Evolutionary conservation across 805 yeast species (phyloP).

Genomic region (Candida sakaeoensis): DNA sequence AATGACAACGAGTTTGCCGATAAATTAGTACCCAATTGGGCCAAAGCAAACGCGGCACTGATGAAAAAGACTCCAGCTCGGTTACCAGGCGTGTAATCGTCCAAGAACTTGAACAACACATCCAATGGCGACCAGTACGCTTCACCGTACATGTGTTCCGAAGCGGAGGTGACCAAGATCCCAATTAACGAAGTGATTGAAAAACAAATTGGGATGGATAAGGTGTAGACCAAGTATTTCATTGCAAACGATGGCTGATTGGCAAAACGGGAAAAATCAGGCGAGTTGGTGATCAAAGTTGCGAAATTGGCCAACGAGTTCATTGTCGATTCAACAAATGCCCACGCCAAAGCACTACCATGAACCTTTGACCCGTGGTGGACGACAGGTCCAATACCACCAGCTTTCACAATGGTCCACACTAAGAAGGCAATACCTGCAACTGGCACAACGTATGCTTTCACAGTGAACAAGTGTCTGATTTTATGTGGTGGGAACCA

Average conservation of each 20-base stretch:
- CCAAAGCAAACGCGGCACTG: constrained; percentile 36
- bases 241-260: constrained; percentile 38
- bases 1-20: constrained; percentile 40
- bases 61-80: constrained; percentile 43
- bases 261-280: constrained; percentile 86
- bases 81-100: constrained; percentile 34
- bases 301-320: constrained; percentile 82
- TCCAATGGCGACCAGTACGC: constrained; percentile 85
- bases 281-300: constrained; percentile 82
- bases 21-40: constrained; percentile 41
- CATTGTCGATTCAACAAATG: constrained; percentile 74
- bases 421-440: constrained; percentile 81
- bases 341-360: constrained; percentile 75
- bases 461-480: constrained; percentile 79
- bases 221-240: constrained; percentile 42
- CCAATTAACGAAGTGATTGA: constrained; percentile 82
- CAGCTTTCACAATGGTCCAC: constrained; percentile 80
- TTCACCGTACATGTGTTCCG: constrained; percentile 60
- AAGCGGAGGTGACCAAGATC: constrained; percentile 78
- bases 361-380: constrained; percentile 46
- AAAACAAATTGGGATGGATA: constrained; percentile 74
- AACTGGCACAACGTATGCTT: constrained; percentile 73
- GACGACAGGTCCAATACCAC: constrained; percentile 73
- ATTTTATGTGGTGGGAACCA: constrained; percentile 80
- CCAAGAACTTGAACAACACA: constrained; percentile 60